Evolutionary conservation across 345 rosid species (phyloP).

Genomic region (Limnanthes douglasii): DNA sequence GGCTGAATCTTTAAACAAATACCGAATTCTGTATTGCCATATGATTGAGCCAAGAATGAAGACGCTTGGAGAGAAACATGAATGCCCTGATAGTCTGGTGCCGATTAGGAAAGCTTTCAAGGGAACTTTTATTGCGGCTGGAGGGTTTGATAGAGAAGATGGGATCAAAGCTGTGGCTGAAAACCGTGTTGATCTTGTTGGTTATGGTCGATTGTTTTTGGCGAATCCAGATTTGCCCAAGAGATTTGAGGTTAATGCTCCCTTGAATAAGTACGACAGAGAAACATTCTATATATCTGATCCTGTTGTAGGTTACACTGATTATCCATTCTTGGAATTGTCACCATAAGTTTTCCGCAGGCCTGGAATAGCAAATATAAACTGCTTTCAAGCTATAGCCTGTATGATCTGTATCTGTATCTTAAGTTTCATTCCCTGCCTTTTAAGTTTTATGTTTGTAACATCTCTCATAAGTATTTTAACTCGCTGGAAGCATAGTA

Average conservation of each 20-base stretch:
- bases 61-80: slow-evolving; percentile 9
- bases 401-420: too few relatives aligned
- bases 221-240: slow-evolving; percentile 66
- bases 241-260: slow-evolving; percentile 44
- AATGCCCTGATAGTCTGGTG: slow-evolving; percentile 18
- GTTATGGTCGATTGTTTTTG: slow-evolving; percentile 38
- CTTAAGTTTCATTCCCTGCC: too few relatives aligned
- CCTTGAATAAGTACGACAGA: slow-evolving; percentile 36
- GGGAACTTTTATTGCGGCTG: slow-evolving; percentile 48
- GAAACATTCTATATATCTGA: slow-evolving; percentile 29
- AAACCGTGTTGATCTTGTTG: slow-evolving; percentile 37
- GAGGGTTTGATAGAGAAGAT: slow-evolving; percentile 37
- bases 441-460: too few relatives aligned
- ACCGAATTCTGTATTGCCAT: slow-evolving; percentile 45
- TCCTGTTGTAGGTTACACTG: slow-evolving; percentile 47
- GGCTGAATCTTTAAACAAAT: slow-evolving; percentile 42
- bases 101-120: slow-evolving; percentile 56
- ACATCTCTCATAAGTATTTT: too few relatives aligned
- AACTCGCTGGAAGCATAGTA: too few relatives aligned
- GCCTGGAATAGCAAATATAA: too few relatives aligned
- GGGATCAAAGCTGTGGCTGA: slow-evolving; percentile 35
- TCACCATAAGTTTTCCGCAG: too few relatives aligned
- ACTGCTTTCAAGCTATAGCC: too few relatives aligned
- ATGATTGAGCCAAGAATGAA: slow-evolving; percentile 55
- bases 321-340: slow-evolving; percentile 63